Evolutionary conservation across 2,329 filamentous ascomycete species (phyloP).

Genomic region (Penicillium sp.): DNA sequence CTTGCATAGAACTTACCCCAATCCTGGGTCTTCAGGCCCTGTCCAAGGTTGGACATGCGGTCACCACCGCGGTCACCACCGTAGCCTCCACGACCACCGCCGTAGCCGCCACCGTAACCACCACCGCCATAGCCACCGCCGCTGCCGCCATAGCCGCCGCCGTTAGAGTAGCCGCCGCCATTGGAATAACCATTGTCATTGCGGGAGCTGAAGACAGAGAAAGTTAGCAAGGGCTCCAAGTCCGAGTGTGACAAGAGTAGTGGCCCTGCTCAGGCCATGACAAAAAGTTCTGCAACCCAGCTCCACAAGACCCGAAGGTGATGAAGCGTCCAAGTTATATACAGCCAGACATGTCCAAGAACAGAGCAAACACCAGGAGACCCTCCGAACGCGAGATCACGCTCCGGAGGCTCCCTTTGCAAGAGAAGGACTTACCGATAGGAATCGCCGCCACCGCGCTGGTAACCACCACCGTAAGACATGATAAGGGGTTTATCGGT

Average conservation of each 20-base stretch:
- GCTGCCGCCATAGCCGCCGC: constrained; percentile 24
- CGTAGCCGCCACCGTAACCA: constrained; percentile 36
- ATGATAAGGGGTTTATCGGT: constrained; percentile 45
- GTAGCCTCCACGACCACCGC: constrained; percentile 32
- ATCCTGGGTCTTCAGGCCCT: constrained; percentile 77
- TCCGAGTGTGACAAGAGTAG: neutral
- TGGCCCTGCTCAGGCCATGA: neutral
- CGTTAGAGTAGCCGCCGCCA: constrained; percentile 5
- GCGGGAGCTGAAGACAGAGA: constrained; percentile 26
- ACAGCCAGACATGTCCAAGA: neutral
- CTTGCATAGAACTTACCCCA: constrained; percentile 63
- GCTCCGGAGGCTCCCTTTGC: neutral
- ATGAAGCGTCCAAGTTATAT: neutral
- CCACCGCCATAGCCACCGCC: constrained; percentile 40
- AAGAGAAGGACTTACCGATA: constrained; percentile 38
- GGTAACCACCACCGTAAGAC: constrained; percentile 58
- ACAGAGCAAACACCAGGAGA: neutral
- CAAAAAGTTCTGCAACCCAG: neutral
- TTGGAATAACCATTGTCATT: constrained; percentile 35
- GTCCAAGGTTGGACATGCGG: constrained; percentile 86
- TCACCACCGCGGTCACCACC: constrained; percentile 57
- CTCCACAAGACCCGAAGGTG: neutral
- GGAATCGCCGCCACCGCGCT: constrained; percentile 55
- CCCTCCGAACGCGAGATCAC: neutral
- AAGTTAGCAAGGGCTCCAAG: neutral